Conservation (phyloP, 148 eudicot species). For the Tetragonia tetragonoides region DNA sequence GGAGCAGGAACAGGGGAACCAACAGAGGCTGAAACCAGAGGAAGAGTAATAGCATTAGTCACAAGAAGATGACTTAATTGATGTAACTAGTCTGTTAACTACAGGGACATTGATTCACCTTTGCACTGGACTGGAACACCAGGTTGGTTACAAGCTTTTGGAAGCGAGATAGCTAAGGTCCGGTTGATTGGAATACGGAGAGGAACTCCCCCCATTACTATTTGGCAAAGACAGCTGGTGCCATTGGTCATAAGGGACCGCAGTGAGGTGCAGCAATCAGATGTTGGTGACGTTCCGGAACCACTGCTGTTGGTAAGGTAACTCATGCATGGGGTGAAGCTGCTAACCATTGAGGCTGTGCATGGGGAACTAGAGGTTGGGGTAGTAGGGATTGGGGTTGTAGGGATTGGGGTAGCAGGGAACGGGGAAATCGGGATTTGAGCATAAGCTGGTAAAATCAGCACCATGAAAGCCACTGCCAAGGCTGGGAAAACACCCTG, state of each 20-base stretch:
- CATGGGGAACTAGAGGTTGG: slow-evolving; percentile 32
- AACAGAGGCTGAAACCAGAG: slow-evolving; percentile 46
- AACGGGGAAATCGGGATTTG: slow-evolving; percentile 18
- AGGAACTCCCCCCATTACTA: slow-evolving; percentile 60
- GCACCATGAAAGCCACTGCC: slow-evolving; percentile 16
- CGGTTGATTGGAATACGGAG: slow-evolving; percentile 71
- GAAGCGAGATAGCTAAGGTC: slow-evolving; percentile 68
- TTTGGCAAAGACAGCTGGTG: slow-evolving; percentile 64
- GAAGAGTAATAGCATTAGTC: not conserved
- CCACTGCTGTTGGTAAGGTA: slow-evolving; percentile 28
- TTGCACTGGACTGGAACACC: slow-evolving; percentile 78
- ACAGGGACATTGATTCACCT: slow-evolving; percentile 33
- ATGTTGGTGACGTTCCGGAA: slow-evolving; percentile 47
- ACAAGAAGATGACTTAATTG: not conserved
- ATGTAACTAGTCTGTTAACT: not conserved
- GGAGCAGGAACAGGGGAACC: slow-evolving; percentile 75
- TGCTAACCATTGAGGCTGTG: slow-evolving; percentile 50
- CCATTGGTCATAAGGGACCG: slow-evolving; percentile 53
- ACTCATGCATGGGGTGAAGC: slow-evolving; percentile 29
- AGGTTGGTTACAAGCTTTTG: slow-evolving; percentile 75
- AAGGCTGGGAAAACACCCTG: slow-evolving; percentile 15
- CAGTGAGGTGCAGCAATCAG: slow-evolving; percentile 67
- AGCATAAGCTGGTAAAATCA: slow-evolving; percentile 21
- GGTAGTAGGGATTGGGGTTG: not conserved
- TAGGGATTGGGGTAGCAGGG: not conserved